Evolutionary conservation across 2,329 filamentous ascomycete species (phyloP), one percentile per base, ranked within the genome.

Genomic region (Hypoxylon sp.): DNA sequence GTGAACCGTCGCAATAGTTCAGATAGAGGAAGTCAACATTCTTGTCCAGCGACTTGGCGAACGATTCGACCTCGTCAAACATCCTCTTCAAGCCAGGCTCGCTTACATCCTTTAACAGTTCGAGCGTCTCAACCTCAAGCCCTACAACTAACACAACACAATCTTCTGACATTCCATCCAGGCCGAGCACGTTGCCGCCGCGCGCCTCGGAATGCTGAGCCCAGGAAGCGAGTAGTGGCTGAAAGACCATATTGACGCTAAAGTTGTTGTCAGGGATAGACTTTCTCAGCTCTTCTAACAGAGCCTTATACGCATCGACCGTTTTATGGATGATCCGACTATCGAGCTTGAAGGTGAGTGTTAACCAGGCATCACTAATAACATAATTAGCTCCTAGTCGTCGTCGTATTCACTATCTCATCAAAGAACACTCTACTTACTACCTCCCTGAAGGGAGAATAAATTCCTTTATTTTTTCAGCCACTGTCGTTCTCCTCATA

Each of bases 1-100:
- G 77, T 46, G 57, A 53, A 72, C 70, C 8, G 72, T 74, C 55
- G 44, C 62, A 65, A 46, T 79, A 79, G 44, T 79, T 79, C 14
- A 69, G 17, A 47, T 69, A 69, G 13, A 69, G 58, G 39, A 58
- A 69, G 19, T 56, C 63, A 4, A 48, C 63, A 6, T 63, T 47
- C 19, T 67, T 67, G 24, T 59, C 54, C 1, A 67, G 39, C 22
- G 56, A 62, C 10, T 31, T 67, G 5, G 64, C 63, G 17, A 48
- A 70, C 11, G 63, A 56, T 48, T 65, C 44, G 11, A 67, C 52
- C 13, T 64, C 56, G 14, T 24, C 44, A 31, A 67, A 54, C 42
- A 70, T 63, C 13, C 33, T 54, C 29, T 54, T 64, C 13, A 64
- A 14, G 13, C 42, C 52, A 35, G 60, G 60, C 1, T 50, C 11